Evolutionary conservation across 257 asterid species (phyloP).

Genomic region (Solanum gandarillasii): DNA sequence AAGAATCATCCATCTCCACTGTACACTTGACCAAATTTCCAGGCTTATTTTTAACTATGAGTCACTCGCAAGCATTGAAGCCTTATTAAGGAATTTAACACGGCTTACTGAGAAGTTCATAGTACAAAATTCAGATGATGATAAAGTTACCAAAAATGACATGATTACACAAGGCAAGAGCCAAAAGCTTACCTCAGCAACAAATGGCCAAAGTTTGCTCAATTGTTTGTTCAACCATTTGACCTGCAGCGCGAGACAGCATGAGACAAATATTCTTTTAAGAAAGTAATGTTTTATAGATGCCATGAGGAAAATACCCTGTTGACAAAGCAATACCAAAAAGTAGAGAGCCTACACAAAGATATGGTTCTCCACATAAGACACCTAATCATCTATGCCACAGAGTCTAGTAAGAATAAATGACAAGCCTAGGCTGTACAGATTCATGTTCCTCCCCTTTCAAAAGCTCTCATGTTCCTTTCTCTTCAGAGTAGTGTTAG

Average conservation of each 20-base stretch:
- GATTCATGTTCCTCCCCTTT: neutral
- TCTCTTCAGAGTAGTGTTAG: neutral
- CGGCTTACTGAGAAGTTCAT: neutral
- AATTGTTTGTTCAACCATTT: conserved; percentile 94
- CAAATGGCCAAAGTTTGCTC: conserved; percentile 85
- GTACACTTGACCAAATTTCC: neutral
- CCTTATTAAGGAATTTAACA: neutral
- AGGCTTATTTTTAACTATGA: neutral
- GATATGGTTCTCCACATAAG: neutral
- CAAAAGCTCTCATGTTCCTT: neutral
- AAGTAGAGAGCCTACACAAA: neutral
- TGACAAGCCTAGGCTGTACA: neutral
- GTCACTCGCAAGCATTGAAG: neutral
- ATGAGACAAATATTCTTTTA: neutral
- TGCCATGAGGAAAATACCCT: neutral
- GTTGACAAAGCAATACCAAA: neutral
- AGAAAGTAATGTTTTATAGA: neutral
- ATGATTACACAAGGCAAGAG: neutral
- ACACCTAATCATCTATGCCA: neutral
- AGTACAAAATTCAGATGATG: neutral
- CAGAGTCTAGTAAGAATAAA: neutral
- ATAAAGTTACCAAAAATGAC: neutral
- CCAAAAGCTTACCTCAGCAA: conserved; percentile 80
- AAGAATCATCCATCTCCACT: neutral
- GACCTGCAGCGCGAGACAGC: conserved; percentile 39